Percentiles rank a stretch among this genome's conserved stretches.
Conservation (phyloP, 495 filamentous ascomycete genomes). For the Lichenothelia convexa region DNA sequence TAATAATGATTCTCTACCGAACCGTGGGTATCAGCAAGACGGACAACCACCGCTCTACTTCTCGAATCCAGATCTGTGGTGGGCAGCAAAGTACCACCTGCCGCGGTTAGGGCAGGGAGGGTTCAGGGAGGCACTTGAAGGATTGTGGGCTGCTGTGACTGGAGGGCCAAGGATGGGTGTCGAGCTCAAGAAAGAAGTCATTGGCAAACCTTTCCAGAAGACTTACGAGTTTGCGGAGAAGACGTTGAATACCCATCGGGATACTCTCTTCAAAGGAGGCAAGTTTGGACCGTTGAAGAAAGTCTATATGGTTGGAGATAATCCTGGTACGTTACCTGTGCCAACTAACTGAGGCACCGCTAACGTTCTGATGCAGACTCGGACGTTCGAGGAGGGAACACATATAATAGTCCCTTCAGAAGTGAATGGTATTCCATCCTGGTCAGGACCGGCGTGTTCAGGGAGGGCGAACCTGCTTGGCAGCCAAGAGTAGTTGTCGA, state of each 20-base stretch:
- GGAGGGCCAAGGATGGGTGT: constrained; percentile 35
- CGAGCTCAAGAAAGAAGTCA: constrained; percentile 42
- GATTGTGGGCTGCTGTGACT: constrained; percentile 58
- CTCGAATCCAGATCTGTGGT: constrained; percentile 77
- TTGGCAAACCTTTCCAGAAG: constrained; percentile 61
- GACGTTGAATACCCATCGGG: constrained; percentile 43
- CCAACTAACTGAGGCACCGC: too few species aligned
- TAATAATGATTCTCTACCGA: constrained; percentile 35
- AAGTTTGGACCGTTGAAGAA: constrained; percentile 30
- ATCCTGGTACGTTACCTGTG: constrained; percentile 32
- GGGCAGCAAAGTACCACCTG: constrained; percentile 66
- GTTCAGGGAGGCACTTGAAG: constrained; percentile 65
- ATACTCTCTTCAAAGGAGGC: constrained; percentile 18
- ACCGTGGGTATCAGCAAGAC: constrained; percentile 57
- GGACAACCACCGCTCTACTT: constrained; percentile 70
- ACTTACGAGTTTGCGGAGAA: constrained; percentile 78
- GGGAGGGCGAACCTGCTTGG: constrained; percentile 33
- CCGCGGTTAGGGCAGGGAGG: constrained; percentile 86
- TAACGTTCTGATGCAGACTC: constrained; percentile 40
- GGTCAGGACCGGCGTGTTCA: constrained; percentile 69
- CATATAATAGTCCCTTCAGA: constrained; percentile 41
- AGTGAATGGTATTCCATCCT: constrained; percentile 66
- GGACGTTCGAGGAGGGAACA: constrained; percentile 82
- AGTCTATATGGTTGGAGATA: constrained; percentile 98
- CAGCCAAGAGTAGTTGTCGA: constrained; percentile 41